Conservation (phyloP, 768 basidiomycete genomes). For the Suillus alpinus region DNA sequence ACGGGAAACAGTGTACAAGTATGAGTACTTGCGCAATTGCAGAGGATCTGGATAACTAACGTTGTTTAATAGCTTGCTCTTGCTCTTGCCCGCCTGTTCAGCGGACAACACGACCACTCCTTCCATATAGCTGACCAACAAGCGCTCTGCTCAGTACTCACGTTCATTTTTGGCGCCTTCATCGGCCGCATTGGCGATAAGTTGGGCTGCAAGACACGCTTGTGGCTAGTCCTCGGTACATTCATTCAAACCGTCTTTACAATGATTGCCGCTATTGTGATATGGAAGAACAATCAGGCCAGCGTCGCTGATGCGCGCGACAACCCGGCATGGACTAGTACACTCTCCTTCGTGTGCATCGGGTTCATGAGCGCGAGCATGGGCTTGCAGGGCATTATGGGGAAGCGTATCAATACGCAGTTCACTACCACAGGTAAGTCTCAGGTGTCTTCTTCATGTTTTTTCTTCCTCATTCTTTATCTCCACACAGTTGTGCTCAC, state of each 20-base stretch:
- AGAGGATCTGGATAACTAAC: not conserved
- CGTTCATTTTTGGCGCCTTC: conserved; percentile 78
- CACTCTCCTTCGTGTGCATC: conserved; percentile 64
- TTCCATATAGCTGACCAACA: conserved; percentile 85
- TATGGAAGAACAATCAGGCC: conserved; percentile 66
- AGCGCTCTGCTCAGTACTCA: conserved; percentile 73
- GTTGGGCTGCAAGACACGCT: conserved; percentile 67
- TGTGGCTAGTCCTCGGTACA: conserved; percentile 72
- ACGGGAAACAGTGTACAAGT: conserved; percentile 77
- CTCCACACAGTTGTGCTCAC: conserved; percentile 67
- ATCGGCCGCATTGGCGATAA: conserved; percentile 83
- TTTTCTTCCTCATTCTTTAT: conserved; percentile 2
- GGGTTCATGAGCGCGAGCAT: conserved; percentile 80
- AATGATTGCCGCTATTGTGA: conserved; percentile 65
- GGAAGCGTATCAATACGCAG: conserved; percentile 75
- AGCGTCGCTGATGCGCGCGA: conserved; percentile 54
- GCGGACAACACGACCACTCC: conserved; percentile 43
- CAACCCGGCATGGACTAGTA: conserved; percentile 68
- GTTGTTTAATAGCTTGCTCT: conserved; percentile 55
- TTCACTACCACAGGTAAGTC: conserved; percentile 72
- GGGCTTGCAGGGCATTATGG: conserved; percentile 85
- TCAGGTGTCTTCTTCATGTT: not conserved
- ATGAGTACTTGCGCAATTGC: conserved; percentile 5
- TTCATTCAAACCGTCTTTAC: conserved; percentile 75
- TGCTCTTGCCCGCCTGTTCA: conserved; percentile 80